Conservation (phyloP, 108 stramenopile genomes). For the Cyclostephanos tholiformis region DNA sequence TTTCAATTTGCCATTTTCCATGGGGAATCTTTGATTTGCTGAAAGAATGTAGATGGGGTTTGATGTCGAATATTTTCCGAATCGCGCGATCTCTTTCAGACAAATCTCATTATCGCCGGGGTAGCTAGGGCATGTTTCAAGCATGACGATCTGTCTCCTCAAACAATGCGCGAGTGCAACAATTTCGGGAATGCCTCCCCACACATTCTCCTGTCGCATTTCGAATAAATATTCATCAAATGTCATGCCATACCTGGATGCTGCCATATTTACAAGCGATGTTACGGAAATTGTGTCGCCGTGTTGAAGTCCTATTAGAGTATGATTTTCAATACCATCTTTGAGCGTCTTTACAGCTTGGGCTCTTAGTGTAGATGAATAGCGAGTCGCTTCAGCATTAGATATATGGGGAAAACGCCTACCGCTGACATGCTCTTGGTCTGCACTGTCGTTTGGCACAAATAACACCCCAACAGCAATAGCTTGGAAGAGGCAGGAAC, state of each 20-base stretch:
- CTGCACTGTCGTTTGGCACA: neutral
- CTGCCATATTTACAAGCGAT: constrained; percentile 71
- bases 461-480: constrained; percentile 42
- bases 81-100: constrained; percentile 46
- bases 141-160: constrained; percentile 80
- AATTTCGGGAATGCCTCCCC: constrained; percentile 97
- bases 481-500: constrained; percentile 88
- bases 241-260: constrained; percentile 72
- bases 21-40: constrained; percentile 57
- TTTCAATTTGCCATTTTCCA: constrained; percentile 10
- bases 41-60: constrained; percentile 46
- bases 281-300: constrained; percentile 61
- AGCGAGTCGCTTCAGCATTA: constrained; percentile 10
- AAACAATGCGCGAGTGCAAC: constrained; percentile 90
- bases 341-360: constrained; percentile 64
- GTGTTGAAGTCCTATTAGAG: constrained; percentile 61
- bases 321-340: constrained; percentile 12
- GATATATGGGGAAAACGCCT: neutral
- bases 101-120: neutral
- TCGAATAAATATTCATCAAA: constrained; percentile 71
- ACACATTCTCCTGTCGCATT: constrained; percentile 84
- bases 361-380: constrained; percentile 53
- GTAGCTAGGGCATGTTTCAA: constrained; percentile 36
- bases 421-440: neutral
- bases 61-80: constrained; percentile 46